Base-by-base conservation (phyloP, 345 rosid species). In the Pugionium dolabratum region DNA sequence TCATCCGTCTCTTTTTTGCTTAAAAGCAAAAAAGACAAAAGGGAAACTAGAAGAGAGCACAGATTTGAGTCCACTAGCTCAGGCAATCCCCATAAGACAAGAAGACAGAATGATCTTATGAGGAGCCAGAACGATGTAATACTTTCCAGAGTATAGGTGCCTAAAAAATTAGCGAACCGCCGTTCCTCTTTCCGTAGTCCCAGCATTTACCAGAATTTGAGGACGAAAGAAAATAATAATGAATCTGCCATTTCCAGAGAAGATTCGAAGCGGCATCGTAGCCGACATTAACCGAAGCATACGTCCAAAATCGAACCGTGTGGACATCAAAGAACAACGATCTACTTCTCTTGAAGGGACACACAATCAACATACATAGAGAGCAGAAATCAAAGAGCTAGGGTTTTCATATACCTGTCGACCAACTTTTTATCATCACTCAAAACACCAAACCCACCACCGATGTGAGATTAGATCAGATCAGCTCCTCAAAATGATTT, bases 331-430 rank as follows among this genome's bases (percentile, higher is more conserved):
- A 2, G 26, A 52, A 32, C 27, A 51, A 5, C 37, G 55, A 53
- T 33, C 41, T 53, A 9, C 9, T 7, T 28, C 4, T 10, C 54
- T 29, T 9, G 7, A 4, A 11, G 28, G 1, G 6, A 44, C 4
- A 50, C 29, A 34, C 18, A 54, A 54, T 25, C 30, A 54, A 54
- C 59, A 34, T 11, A 54, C 4, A 35, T 8, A 7, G 18, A 54
- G 42, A 54, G 59, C 7, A 4, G 7, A 54, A 54, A 54, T 54
- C 59, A 54, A 54, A 54, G 32, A 54, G 43, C 59, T 54, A 35
- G 59, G 43, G 59, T 36, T 54, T 54, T 54, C 43, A 35, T 36
- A 36, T 54, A 54, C 59, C 59, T 54, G 2, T 34, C 43, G 18
- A 25, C 41, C 39, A 53, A 53, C 37, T 10, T 6, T 3, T 31